Conservation (phyloP, 345 rosid species). For the Populus deltoides region DNA sequence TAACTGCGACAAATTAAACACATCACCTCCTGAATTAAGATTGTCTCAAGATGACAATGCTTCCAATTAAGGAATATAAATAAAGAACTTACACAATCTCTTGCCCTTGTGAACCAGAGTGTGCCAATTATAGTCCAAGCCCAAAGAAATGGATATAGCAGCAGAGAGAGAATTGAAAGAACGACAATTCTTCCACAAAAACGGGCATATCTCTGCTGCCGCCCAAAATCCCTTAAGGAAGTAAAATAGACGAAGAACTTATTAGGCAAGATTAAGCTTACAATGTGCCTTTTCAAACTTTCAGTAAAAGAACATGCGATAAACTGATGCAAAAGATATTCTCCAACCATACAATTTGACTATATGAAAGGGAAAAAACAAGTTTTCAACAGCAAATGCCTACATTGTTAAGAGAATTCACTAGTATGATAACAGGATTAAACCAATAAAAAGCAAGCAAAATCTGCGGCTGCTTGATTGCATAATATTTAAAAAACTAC, state of each 20-base stretch:
- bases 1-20: conserved; percentile 44
- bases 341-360: not conserved
- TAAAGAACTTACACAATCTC: conserved; percentile 65
- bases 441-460: not conserved
- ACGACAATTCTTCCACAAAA: conserved; percentile 89
- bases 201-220: conserved; percentile 92
- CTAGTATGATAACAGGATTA: not conserved
- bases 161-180: conserved; percentile 63
- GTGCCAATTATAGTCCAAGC: conserved; percentile 94
- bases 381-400: not conserved
- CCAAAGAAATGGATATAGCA: conserved; percentile 92
- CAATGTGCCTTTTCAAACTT: not conserved
- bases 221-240: conserved; percentile 78
- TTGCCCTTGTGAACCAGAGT: conserved; percentile 76
- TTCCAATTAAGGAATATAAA: not conserved
- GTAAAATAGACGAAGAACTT: not conserved
- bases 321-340: not conserved
- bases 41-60: not conserved
- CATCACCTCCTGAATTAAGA: conserved; percentile 8
- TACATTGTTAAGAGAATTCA: not conserved
- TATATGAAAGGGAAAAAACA: not conserved
- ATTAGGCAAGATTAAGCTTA: conserved; percentile 3
- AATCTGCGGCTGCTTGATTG: not conserved
- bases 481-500: not conserved
- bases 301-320: not conserved